Conservation (phyloP, 768 basidiomycete species). For the Rhodotorula babjevae region DNA sequence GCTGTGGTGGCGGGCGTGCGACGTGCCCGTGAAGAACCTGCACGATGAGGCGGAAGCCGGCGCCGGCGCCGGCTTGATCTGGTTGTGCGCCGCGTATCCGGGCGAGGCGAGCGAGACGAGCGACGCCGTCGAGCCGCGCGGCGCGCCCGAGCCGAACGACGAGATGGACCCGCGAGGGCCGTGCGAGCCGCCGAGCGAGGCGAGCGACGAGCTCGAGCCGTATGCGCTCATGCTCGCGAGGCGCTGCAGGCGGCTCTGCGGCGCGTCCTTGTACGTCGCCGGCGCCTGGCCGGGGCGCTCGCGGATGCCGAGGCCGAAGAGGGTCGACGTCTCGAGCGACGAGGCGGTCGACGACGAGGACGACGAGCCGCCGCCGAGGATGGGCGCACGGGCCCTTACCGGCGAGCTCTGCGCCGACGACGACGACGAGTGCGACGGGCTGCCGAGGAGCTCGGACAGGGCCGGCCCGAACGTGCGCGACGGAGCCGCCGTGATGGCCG, state of each 20-base stretch:
- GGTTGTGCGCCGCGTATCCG: neutral
- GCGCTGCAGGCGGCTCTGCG: constrained; percentile 28
- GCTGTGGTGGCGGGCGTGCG: constrained; percentile 21
- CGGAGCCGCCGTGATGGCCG: constrained; percentile 16
- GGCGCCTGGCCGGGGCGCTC: constrained; percentile 30
- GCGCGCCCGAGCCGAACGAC: neutral
- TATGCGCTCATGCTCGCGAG: constrained; percentile 16
- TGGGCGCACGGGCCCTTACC: neutral
- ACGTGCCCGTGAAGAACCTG: neutral
- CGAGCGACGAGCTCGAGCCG: neutral
- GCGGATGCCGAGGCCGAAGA: constrained; percentile 31
- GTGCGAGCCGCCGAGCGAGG: neutral
- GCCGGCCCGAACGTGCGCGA: constrained; percentile 30
- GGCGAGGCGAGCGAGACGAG: neutral
- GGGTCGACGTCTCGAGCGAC: constrained; percentile 11
- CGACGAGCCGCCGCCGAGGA: neutral
- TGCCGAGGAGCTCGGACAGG: constrained; percentile 25
- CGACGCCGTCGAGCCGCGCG: neutral
- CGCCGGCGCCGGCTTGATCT: neutral
- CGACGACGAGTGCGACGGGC: neutral
- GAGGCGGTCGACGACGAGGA: neutral
- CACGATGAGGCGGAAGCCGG: neutral
- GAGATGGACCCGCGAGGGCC: neutral
- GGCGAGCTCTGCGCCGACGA: constrained; percentile 15
- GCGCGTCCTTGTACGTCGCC: constrained; percentile 26